Evolutionary conservation across 2,329 filamentous ascomycete species (phyloP), one percentile per base, ranked within the genome.

Genomic region (Beauveria varroae): DNA sequence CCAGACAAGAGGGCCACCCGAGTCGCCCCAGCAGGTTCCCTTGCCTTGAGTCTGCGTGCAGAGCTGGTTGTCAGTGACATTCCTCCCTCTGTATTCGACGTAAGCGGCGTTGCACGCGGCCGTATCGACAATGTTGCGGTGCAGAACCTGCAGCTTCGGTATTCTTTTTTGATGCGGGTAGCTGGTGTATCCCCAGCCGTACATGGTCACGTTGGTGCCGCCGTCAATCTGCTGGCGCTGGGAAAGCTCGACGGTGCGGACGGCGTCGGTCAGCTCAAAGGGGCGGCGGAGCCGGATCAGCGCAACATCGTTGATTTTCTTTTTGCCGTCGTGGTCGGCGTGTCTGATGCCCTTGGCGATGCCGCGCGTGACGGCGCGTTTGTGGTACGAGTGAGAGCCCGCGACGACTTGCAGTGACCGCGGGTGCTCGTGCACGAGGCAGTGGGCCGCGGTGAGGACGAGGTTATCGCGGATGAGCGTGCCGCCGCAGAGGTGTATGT

Each of bases 151-250:
- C 51, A 61, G 41, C 41, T 55, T 43, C 18, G 22, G 8, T 3
- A 51, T 28, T 10, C 12, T 49, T 1, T 43, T 12, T 1, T 43
- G 22, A 8, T 26, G 40, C 3, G 58, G 58, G 9, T 5, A 55
- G 43, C n/a, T 55, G 51, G 30, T 61, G 34, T 55, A 55, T 28
- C 58, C 58, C 58, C 58, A 61, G 51, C 58, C 58, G 43, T 50
- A 61, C 16, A 41, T n/a, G 1, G 58, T 49, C 18, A 55, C 58
- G 43, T 61, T 61, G 50, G 58, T 61, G 58, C 58, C 58, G 9
- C 43, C 22, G 7, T 28, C 18, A 2, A 61, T 20, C 8, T 60
- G 40, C 40, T 28, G 26, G n/a, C 16, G 1, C 20, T 24, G 40
- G 20, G 16, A 60, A 2, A 46, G 26, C 1, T 20, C 28, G 24